A percentile compares a stretch with the other conserved stretches of the same genome.
These are phyloP conservation scores for Lophiotrema nucula DNA, from an alignment of 495 filamentous ascomycete species.

Conservation along the genomic window DNA sequence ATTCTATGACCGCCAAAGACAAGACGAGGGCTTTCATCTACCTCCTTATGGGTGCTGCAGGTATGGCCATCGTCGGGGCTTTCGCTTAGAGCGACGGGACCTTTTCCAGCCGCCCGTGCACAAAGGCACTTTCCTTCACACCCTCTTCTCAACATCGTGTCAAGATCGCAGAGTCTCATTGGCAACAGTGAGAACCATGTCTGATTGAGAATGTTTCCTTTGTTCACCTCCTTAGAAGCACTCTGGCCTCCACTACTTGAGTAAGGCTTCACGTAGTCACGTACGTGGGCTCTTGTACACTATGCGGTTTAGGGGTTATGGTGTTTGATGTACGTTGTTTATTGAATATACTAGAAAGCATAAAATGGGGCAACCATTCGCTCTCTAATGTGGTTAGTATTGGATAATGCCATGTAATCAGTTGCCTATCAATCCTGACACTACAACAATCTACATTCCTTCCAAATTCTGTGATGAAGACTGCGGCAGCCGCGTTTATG, in stretches of 20 bases:
- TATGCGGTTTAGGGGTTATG: background rate
- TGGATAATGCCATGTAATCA: conserved; percentile 25
- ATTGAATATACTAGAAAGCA: conserved; percentile 7
- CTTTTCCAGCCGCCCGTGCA: too few species aligned
- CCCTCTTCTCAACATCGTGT: background rate
- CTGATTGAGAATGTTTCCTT: background rate
- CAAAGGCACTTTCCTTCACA: background rate
- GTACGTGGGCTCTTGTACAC: background rate
- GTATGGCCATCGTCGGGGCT: conserved; percentile 35
- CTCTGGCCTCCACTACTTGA: background rate
- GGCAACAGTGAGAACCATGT: background rate
- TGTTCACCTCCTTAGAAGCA: background rate
- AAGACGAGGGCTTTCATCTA: conserved; percentile 26
- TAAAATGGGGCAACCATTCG: conserved; percentile 29
- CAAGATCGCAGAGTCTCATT: background rate
- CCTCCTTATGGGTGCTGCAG: conserved; percentile 29
- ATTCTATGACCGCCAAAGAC: conserved; percentile 17
- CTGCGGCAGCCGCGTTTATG: background rate
- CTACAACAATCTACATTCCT: conserved; percentile 1
- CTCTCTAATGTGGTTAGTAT: conserved; percentile 28
- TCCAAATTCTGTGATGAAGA: background rate
- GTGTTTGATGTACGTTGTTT: background rate
- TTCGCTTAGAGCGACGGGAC: conserved; percentile 31
- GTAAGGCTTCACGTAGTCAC: conserved; percentile 1
- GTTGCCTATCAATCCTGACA: conserved; percentile 25